Evolutionary conservation across 2,329 filamentous ascomycete genomes (phyloP).

Genomic region (Stachybotrys elegans): DNA sequence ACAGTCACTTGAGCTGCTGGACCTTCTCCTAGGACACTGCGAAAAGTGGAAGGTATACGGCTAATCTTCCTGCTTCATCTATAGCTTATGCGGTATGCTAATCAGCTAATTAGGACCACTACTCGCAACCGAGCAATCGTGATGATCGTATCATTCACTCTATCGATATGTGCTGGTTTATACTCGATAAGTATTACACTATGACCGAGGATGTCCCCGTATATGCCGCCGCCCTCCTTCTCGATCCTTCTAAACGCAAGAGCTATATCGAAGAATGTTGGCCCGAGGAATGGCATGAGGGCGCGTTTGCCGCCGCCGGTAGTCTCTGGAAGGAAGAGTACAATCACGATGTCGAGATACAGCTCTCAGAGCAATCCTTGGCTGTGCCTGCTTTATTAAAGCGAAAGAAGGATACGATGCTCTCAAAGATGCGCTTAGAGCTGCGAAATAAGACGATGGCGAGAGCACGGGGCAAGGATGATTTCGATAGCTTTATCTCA

Average conservation of each 20-base stretch:
- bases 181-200: slow-evolving; percentile 10
- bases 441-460: no score
- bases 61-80: not conserved
- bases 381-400: no score
- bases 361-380: no score
- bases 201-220: slow-evolving; percentile 6
- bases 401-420: no score
- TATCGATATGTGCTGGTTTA: slow-evolving; percentile 11
- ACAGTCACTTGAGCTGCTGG: slow-evolving; percentile 1
- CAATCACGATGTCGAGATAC: no score
- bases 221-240: slow-evolving; percentile 10
- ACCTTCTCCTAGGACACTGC: slow-evolving; percentile 3
- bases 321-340: slow-evolving; percentile 1
- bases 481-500: no score
- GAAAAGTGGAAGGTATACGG: slow-evolving; percentile 5
- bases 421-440: no score
- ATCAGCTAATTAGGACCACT: not conserved
- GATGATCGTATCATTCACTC: slow-evolving; percentile 1
- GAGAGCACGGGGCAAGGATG: no score
- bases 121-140: not conserved
- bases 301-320: not conserved
- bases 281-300: slow-evolving; percentile 2
- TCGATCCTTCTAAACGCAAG: slow-evolving; percentile 1
- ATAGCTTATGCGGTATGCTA: not conserved
- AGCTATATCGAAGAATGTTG: not conserved